Percentiles rank a stretch among this genome's conserved stretches.
phyloP scores from a whole-genome alignment of 2,329 filamentous ascomycete genomes.

The Magnaporthiopsis rhizophila region DNA sequence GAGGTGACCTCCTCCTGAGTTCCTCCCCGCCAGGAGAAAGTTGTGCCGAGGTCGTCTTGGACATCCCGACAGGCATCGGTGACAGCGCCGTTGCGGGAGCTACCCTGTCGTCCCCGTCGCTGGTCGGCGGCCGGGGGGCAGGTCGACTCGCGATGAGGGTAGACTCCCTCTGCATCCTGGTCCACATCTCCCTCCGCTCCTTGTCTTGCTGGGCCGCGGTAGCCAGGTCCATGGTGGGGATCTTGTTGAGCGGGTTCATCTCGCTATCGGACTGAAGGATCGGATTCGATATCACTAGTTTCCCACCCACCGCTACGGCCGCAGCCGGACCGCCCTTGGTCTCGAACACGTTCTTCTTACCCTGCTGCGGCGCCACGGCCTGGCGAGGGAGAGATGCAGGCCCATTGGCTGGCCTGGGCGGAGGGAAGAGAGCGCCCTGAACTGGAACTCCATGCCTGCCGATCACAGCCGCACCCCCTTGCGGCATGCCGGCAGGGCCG shows the following conservation, averaged over 20 bases:
- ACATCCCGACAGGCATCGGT: conserved; percentile 22
- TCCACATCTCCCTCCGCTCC: conserved; percentile 25
- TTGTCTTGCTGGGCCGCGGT: conserved; percentile 39
- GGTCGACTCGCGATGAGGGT: conserved; percentile 26
- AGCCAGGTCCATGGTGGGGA: conserved; percentile 40
- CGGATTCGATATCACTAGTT: conserved; percentile 41
- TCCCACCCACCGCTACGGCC: conserved; percentile 24
- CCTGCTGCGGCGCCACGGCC: conserved; percentile 8
- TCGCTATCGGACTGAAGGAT: conserved; percentile 31
- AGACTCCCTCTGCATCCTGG: conserved; percentile 19
- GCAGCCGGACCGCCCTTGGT: conserved; percentile 17
- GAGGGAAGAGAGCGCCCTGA: conserved; percentile 33
- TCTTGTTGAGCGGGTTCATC: conserved; percentile 34
- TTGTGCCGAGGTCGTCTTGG: conserved; percentile 37
- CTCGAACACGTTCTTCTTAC: conserved; percentile 22
- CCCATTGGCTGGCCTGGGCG: conserved; percentile 24
- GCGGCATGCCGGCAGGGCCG: background rate
- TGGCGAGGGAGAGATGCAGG: conserved; percentile 7
- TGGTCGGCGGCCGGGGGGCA: conserved; percentile 26
- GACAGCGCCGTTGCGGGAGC: conserved; percentile 15
- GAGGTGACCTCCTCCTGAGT: conserved; percentile 43
- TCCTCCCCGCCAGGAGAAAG: conserved; percentile 43
- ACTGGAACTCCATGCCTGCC: conserved; percentile 31
- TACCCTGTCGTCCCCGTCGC: conserved; percentile 24
- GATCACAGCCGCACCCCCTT: conserved; percentile 17